Conservation (phyloP, 2,329 filamentous ascomycete species). For the Fusarium papillatum region DNA sequence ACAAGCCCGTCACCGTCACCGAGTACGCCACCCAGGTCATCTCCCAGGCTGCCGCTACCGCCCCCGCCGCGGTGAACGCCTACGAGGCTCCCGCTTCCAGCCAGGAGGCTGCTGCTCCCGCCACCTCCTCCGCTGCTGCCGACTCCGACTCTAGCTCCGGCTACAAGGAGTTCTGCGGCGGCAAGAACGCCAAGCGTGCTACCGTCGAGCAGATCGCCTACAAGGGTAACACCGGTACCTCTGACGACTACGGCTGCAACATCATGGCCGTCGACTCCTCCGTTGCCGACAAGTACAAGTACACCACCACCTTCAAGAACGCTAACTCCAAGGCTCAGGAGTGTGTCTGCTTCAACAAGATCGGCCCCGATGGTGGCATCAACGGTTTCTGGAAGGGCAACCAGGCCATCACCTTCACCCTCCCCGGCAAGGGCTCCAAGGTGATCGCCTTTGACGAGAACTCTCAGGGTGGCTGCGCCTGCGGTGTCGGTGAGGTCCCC, state of each 20-base stretch:
- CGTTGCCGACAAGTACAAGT: slow-evolving; percentile 57
- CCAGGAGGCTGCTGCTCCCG: slow-evolving; percentile 6
- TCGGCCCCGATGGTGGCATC: slow-evolving; percentile 57
- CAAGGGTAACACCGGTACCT: slow-evolving; percentile 60
- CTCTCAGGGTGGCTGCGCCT: slow-evolving; percentile 64
- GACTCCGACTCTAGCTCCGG: slow-evolving; percentile 31
- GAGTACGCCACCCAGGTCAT: slow-evolving; percentile 40
- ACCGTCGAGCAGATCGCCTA: slow-evolving; percentile 60
- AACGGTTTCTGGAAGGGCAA: slow-evolving; percentile 63
- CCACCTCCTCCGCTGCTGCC: slow-evolving; percentile 9
- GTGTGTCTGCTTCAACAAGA: slow-evolving; percentile 67
- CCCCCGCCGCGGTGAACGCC: slow-evolving; percentile 6
- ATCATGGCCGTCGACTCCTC: slow-evolving; percentile 57
- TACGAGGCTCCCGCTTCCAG: neutral
- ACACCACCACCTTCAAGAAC: slow-evolving; percentile 58
- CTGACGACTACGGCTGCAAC: slow-evolving; percentile 64
- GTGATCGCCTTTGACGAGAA: slow-evolving; percentile 60
- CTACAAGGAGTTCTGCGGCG: slow-evolving; percentile 52
- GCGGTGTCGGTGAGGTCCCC: slow-evolving; percentile 50
- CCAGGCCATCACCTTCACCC: slow-evolving; percentile 56
- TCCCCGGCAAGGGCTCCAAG: slow-evolving; percentile 53
- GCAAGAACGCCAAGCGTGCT: slow-evolving; percentile 59
- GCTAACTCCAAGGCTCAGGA: slow-evolving; percentile 49
- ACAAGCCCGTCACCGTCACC: slow-evolving; percentile 48
- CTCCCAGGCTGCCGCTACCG: slow-evolving; percentile 8